These are phyloP conservation scores for Acanthamoeba castellanii DNA, from an alignment of 208 protist genomes.

Conservation along the genomic window DNA sequence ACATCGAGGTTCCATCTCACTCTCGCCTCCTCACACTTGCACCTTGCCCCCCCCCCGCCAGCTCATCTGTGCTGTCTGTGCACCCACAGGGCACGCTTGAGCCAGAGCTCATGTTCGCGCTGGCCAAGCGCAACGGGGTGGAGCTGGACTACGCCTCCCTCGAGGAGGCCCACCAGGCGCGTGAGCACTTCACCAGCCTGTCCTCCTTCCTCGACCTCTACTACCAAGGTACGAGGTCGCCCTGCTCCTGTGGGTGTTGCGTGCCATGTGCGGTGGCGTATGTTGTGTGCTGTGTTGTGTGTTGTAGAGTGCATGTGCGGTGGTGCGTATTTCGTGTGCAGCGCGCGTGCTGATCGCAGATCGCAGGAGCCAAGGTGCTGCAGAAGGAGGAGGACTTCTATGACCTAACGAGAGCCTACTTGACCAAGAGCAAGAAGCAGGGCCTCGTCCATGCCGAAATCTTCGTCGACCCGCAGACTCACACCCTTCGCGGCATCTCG, in stretches of 20 bases:
- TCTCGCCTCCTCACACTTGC: not conserved
- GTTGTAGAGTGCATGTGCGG: too few relatives aligned
- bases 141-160: not conserved
- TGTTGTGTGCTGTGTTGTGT: too few relatives aligned
- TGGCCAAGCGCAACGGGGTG: conserved; percentile 26
- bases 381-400: conserved; percentile 36
- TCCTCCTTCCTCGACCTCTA: conserved; percentile 38
- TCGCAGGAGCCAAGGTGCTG: conserved; percentile 1
- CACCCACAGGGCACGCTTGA: conserved; percentile 6
- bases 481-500: not conserved
- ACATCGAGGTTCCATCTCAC: not conserved
- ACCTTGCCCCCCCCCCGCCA: not conserved
- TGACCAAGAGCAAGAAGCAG: not conserved
- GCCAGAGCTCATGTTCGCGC: conserved; percentile 18
- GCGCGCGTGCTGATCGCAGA: too few relatives aligned
- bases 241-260: too few relatives aligned
- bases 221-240: not conserved
- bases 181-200: conserved; percentile 22
- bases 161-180: not conserved
- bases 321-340: not conserved
- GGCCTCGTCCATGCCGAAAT: conserved; percentile 23
- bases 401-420: not conserved
- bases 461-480: conserved; percentile 34
- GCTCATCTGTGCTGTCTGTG: not conserved
- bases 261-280: too few relatives aligned